phyloP scores from a whole-genome alignment of 2,329 filamentous ascomycete species.

The Cordyceps tenuipes region DNA sequence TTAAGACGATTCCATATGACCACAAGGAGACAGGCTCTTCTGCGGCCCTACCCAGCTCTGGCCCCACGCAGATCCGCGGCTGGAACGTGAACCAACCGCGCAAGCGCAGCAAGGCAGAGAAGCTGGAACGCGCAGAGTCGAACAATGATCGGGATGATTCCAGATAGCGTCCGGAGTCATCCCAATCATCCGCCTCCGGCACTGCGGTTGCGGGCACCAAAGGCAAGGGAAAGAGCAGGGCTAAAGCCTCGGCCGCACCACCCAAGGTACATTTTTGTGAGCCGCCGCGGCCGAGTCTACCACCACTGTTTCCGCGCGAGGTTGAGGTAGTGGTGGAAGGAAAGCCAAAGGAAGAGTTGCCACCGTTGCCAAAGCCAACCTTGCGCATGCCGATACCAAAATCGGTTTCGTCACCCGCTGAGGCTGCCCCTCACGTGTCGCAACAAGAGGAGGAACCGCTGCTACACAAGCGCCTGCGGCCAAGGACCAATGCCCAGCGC shows the following conservation, averaged over 20 bases:
- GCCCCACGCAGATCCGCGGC: conserved; percentile 47
- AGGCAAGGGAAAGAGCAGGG: background rate
- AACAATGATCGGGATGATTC: conserved; percentile 29
- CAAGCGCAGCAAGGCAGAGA: conserved; percentile 28
- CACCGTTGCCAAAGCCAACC: background rate
- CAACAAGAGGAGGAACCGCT: too few species aligned
- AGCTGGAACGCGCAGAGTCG: conserved; percentile 24
- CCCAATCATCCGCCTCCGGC: conserved; percentile 13
- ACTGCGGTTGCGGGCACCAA: background rate
- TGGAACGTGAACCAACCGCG: conserved; percentile 42
- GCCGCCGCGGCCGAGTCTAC: background rate
- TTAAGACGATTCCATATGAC: conserved; percentile 52
- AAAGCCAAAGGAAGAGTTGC: background rate
- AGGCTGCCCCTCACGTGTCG: background rate
- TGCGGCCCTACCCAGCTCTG: conserved; percentile 47
- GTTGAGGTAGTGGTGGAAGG: background rate
- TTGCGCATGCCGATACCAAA: too few species aligned
- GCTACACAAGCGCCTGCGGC: background rate
- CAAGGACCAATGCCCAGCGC: background rate
- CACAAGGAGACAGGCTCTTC: conserved; percentile 50
- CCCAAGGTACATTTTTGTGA: conserved; percentile 1
- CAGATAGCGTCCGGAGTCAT: conserved; percentile 27
- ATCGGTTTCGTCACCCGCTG: background rate
- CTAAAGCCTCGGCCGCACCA: background rate
- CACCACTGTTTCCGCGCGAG: conserved; percentile 9